Evolutionary conservation across 176 grass and related monocot species (phyloP), one percentile per base, ranked within the genome.

Genomic region (Oryza glumipatula): DNA sequence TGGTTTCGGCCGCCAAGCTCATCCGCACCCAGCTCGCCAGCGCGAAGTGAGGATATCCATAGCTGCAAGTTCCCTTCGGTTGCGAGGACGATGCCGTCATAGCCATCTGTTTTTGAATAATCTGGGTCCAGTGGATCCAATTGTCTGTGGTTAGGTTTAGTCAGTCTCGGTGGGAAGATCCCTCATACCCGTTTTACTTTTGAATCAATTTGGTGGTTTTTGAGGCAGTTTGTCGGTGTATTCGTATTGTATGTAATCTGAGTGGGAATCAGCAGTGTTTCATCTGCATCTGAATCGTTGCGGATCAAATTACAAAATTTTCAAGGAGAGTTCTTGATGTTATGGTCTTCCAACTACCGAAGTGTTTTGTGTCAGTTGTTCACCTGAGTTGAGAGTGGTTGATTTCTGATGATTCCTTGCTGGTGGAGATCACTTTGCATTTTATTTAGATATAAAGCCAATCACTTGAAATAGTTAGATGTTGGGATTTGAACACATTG

Each of bases 1-100:
- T 97, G 94, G 94, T 97, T 28, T 71, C 70, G 0, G 94, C 92
- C 0, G 86, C 88, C 72, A 97, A 94, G 94, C 83, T 92, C 73
- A 89, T 94, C 86, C 94, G 94, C 13, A 77, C 90, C 49, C 70
- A 97, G 88, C 94, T 94, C 3, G 88, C 94, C 70, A 56, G 82
- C n/a, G 44, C 90, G 3, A 85, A 97, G 65, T 97, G 75, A 94
- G 72, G 21, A 3, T 11, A 76, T 76, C 11, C 21, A 12, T 23
- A 52, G 22, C 13, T 80, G 39, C 76, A 75, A 75, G 46, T 22
- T 76, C 70, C 21, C 47, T 63, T 90, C 39, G 22, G 21, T 83
- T 76, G 7, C 73, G 45, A 76, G 75, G 65, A 83, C 52, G 70
- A 82, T 68, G 73, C 22, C 77, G n/a, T 78, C 80, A 38, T 70